phyloP scores from a whole-genome alignment of 495 filamentous ascomycete species.

The Aspergillus hancockii region DNA sequence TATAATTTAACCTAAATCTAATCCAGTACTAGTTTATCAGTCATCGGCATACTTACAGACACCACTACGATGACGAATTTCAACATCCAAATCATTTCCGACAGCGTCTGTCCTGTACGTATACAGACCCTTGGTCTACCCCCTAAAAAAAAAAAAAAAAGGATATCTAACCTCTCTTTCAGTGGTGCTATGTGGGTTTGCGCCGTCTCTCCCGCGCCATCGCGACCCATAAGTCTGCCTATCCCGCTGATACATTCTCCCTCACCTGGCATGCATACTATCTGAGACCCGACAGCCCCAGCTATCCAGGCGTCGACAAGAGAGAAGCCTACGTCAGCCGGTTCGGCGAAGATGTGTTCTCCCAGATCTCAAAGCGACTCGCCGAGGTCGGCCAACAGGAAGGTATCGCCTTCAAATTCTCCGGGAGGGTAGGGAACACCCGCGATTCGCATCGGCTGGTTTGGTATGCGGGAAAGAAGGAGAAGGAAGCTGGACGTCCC shows the following conservation, averaged over 20 bases:
- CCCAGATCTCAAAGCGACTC: constrained; percentile 60
- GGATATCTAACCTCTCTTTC: constrained; percentile 16
- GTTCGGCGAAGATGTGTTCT: constrained; percentile 61
- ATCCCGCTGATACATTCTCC: constrained; percentile 69
- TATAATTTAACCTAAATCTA: background rate
- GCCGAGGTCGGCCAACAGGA: constrained; percentile 55
- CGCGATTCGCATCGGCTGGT: constrained; percentile 75
- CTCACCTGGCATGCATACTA: constrained; percentile 79
- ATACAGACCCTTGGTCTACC: constrained; percentile 17
- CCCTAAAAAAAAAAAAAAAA: too few relatives aligned
- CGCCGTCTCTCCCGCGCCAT: constrained; percentile 73
- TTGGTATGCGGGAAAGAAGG: constrained; percentile 64
- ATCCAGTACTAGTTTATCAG: background rate
- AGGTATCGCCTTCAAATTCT: constrained; percentile 73
- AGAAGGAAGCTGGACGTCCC: constrained; percentile 31
- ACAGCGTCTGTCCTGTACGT: constrained; percentile 72
- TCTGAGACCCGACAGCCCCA: constrained; percentile 66
- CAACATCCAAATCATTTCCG: constrained; percentile 70
- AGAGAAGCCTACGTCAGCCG: constrained; percentile 49
- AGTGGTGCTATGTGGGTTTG: constrained; percentile 83
- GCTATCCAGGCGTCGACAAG: constrained; percentile 57
- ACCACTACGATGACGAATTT: constrained; percentile 68
- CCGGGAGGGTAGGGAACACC: constrained; percentile 76
- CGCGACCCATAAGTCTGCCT: constrained; percentile 54
- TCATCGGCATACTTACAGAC: background rate